Percentiles rank a stretch among this genome's conserved stretches.
phyloP scores from a whole-genome alignment of 768 basidiomycete species.

The Termitomyces sp. region DNA sequence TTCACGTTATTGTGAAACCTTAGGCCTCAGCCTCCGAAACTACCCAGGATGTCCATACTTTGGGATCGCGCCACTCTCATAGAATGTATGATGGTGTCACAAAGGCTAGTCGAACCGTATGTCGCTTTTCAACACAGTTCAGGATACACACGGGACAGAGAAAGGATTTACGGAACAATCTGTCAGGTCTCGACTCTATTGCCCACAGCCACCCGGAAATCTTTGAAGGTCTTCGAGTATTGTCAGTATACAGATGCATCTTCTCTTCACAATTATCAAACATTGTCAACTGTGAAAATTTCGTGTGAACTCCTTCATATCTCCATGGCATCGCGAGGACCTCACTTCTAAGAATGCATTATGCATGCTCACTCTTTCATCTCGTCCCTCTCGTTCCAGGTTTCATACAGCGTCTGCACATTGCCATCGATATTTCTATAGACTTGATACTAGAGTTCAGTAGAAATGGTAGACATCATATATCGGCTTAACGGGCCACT shows the following conservation, averaged over 20 bases:
- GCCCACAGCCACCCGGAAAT: not conserved
- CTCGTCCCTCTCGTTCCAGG: no score
- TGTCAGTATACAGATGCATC: not conserved
- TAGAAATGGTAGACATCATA: not conserved
- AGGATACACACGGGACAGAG: not conserved
- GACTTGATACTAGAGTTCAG: not conserved
- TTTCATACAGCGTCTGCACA: not conserved
- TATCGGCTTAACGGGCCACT: not conserved
- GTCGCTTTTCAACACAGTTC: not conserved
- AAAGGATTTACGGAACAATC: not conserved
- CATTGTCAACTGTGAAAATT: not conserved
- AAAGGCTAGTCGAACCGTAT: not conserved
- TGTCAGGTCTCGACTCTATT: not conserved
- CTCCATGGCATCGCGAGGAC: not conserved
- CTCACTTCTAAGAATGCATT: not conserved
- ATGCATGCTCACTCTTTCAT: no score
- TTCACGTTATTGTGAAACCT: no score
- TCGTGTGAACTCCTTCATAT: not conserved
- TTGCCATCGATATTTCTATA: not conserved
- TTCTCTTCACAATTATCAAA: not conserved
- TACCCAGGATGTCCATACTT: no score
- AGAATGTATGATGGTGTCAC: no score
- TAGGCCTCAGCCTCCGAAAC: no score
- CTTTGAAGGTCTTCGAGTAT: not conserved
- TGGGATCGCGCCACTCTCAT: no score